phyloP scores from a whole-genome alignment of 176 grass and related monocot genomes.

The Leersia perrieri region DNA sequence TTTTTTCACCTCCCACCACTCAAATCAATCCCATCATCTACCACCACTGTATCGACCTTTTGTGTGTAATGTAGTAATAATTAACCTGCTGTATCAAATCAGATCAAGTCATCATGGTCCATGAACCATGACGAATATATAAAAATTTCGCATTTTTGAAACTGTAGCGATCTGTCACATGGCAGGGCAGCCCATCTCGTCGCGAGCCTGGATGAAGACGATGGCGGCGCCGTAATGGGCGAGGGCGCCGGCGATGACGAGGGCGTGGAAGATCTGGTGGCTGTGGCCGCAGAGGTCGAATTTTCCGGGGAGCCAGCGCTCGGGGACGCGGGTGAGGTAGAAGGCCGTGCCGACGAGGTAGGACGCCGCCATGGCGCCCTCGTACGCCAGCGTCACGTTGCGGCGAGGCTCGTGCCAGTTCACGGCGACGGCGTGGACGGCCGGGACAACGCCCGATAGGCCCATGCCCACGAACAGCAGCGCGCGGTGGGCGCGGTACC shows the following conservation, averaged over 20 bases:
- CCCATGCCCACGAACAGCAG: slow-evolving; percentile 89
- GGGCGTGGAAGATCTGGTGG: slow-evolving; percentile 90
- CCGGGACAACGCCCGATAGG: slow-evolving; percentile 72
- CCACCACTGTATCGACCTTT: background rate
- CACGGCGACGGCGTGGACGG: slow-evolving; percentile 58
- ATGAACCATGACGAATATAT: background rate
- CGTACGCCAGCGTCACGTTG: slow-evolving; percentile 72
- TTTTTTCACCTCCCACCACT: background rate
- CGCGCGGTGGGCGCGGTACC: slow-evolving; percentile 69
- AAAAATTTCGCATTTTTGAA: no score
- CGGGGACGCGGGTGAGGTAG: slow-evolving; percentile 70
- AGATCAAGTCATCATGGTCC: background rate
- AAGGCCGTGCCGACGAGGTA: slow-evolving; percentile 68
- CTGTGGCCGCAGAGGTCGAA: slow-evolving; percentile 85
- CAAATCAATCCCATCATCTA: background rate
- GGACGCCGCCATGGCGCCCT: slow-evolving; percentile 70
- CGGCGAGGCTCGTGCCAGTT: slow-evolving; percentile 76
- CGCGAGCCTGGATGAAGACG: slow-evolving; percentile 63
- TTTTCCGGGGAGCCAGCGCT: slow-evolving; percentile 73
- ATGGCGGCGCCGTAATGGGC: slow-evolving; percentile 76
- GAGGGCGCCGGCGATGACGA: slow-evolving; percentile 87
- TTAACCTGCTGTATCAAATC: background rate
- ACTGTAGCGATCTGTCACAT: background rate
- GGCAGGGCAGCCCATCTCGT: slow-evolving; percentile 54
- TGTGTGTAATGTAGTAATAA: background rate